Base-by-base conservation (phyloP, 2,329 filamentous ascomycete genomes). In the Aspergillus japonicus region DNA sequence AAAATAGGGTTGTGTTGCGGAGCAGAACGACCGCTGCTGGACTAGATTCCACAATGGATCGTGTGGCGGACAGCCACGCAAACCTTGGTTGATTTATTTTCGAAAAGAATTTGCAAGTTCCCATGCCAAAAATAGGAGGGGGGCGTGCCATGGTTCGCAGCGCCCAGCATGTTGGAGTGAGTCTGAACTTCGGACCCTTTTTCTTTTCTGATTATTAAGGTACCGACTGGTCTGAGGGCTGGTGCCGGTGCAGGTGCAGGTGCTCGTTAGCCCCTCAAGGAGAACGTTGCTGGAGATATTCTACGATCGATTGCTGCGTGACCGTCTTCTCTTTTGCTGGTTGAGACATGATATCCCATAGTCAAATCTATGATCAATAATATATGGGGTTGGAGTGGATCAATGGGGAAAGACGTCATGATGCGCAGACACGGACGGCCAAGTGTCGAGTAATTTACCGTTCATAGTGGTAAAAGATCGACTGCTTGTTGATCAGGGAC, bases 91-190 rank as follows among this genome's bases (percentile, higher is more conserved):
- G 21, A 2, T 44, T 16, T 3, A 35, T 6, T 44, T 19, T 16
- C 39, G 39, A 44, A 19, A 16, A 55, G 31, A 55, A 47, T 29
- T 55, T 56, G 51, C 51, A 53, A 29, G 33, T 53, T 42, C 33
- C n/a, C 24, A 51, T 52, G n/a, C 57, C 58, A 62, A 62, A 62
- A 62, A 62, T 62, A 62, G 60, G 60, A 55, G 35, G 33, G 21
- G 21, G 42, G 24, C 49, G 23, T 49, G 19, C 55, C 57, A 56
- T 57, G 57, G 52, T 55, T 57, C 53, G 24, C 26, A 55, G n/a
- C 16, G 39, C 39, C 39, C 39, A 44, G 39, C 39, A 42, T 16
- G 39, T 42, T 42, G 39, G 39, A 44, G 14, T 44, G 39, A 44
- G 16, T 19, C 10, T 29, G 26, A 29, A 29, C 26, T 29, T 29